Conservation (phyloP, 2,329 filamentous ascomycete genomes). For the Phoma sp. region DNA sequence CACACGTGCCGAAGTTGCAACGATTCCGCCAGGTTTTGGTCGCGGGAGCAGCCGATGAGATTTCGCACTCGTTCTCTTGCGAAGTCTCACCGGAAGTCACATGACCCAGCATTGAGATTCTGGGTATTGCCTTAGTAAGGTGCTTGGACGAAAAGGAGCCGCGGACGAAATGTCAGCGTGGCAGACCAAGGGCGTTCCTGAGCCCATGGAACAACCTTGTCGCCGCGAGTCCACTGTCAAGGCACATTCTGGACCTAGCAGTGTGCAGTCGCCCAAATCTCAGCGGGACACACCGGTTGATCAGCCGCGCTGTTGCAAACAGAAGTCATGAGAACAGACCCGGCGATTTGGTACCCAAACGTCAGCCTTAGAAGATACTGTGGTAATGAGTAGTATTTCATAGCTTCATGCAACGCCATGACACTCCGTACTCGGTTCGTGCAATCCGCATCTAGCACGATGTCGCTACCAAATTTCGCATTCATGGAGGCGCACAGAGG, state of each 20-base stretch:
- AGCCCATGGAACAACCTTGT: constrained; percentile 15
- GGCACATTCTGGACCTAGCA: constrained; percentile 11
- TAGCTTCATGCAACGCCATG: background rate
- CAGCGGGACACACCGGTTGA: constrained; percentile 16
- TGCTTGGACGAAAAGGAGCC: background rate
- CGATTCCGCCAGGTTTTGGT: constrained; percentile 25
- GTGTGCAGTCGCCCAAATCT: constrained; percentile 15
- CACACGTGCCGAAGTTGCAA: constrained; percentile 19
- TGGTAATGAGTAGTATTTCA: constrained; percentile 4
- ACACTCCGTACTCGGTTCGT: constrained; percentile 27
- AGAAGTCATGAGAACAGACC: constrained; percentile 20
- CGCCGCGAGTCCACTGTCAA: background rate
- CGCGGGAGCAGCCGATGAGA: constrained; percentile 38
- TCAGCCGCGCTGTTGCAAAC: constrained; percentile 27
- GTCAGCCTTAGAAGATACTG: background rate
- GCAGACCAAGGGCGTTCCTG: background rate
- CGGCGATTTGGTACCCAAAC: constrained; percentile 20
- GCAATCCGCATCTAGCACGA: constrained; percentile 19
- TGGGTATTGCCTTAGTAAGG: background rate
- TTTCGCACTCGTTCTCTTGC: constrained; percentile 5
- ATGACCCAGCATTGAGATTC: background rate
- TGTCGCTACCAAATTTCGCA: constrained; percentile 7
- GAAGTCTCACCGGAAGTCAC: background rate
- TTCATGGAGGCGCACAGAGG: constrained; percentile 9
- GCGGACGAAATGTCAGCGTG: background rate